Percentiles rank a stretch among this genome's conserved stretches.
These are phyloP conservation scores for Pholiota microspora DNA, from an alignment of 768 basidiomycete species.

Conservation along the genomic window DNA sequence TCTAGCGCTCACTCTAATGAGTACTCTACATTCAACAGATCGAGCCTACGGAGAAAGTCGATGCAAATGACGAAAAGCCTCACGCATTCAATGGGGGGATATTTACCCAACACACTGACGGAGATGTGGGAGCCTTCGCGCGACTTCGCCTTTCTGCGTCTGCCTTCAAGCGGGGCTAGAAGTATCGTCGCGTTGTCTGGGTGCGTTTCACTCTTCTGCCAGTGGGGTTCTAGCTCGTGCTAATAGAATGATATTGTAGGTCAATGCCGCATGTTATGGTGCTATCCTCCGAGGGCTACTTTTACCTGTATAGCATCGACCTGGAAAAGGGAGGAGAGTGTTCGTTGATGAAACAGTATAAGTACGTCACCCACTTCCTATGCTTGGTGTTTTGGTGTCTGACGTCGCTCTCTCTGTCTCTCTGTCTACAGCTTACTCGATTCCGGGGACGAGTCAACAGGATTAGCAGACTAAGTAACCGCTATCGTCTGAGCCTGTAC, in stretches of 20 bases:
- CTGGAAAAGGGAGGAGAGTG: constrained; percentile 96
- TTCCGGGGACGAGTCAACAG: constrained; percentile 24
- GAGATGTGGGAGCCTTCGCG: constrained; percentile 97
- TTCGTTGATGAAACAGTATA: constrained; percentile 91
- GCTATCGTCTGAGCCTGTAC: neutral
- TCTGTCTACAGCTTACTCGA: constrained; percentile 29
- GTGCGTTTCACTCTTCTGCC: constrained; percentile 42
- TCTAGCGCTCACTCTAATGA: too few relatives aligned
- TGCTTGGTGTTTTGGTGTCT: neutral
- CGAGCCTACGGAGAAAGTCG: constrained; percentile 64
- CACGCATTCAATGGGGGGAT: constrained; percentile 78
- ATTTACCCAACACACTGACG: constrained; percentile 84
- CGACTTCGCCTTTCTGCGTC: constrained; percentile 88
- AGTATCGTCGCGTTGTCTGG: constrained; percentile 89
- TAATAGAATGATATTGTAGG: constrained; percentile 34
- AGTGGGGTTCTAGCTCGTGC: neutral
- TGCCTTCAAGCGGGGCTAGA: constrained; percentile 75
- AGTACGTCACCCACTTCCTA: constrained; percentile 32
- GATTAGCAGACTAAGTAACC: constrained; percentile 2
- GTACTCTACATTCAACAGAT: too few relatives aligned
- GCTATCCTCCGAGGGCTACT: constrained; percentile 91
- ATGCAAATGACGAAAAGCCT: constrained; percentile 73
- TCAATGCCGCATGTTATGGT: constrained; percentile 98
- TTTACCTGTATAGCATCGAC: constrained; percentile 95
- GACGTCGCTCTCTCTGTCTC: neutral